phyloP scores from a whole-genome alignment of 2,329 filamentous ascomycete species.

The Bipolaris cookei region DNA sequence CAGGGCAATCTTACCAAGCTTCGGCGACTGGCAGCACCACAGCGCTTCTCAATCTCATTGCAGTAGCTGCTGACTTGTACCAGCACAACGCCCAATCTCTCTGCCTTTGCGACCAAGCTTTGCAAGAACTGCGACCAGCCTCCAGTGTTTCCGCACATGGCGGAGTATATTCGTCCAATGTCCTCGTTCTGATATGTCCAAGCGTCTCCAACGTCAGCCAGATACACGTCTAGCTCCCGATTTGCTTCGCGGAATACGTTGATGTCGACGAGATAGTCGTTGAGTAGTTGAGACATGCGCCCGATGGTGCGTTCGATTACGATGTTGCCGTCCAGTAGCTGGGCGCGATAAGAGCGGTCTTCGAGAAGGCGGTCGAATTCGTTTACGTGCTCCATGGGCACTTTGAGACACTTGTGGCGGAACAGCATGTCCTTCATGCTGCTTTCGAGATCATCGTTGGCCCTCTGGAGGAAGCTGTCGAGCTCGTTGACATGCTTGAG shows the following conservation, averaged over 20 bases:
- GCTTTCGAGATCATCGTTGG: conserved; percentile 81
- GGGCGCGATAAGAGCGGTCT: conserved; percentile 78
- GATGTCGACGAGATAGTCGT: conserved; percentile 79
- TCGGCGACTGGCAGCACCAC: conserved; percentile 80
- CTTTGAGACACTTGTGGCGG: conserved; percentile 77
- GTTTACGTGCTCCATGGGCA: conserved; percentile 81
- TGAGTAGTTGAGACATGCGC: conserved; percentile 77
- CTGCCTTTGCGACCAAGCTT: conserved; percentile 74
- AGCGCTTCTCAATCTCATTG: conserved; percentile 83
- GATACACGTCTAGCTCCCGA: conserved; percentile 76
- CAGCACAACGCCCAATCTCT: conserved; percentile 71
- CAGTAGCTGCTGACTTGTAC: conserved; percentile 77
- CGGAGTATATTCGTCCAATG: conserved; percentile 76
- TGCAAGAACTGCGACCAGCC: conserved; percentile 85
- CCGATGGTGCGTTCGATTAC: conserved; percentile 88
- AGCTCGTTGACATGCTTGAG: conserved; percentile 93
- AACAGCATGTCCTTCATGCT: conserved; percentile 74
- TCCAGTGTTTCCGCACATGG: conserved; percentile 91
- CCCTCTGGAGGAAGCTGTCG: conserved; percentile 86
- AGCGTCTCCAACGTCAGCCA: conserved; percentile 69
- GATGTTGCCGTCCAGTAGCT: conserved; percentile 86
- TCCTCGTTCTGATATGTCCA: conserved; percentile 65
- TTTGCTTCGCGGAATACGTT: conserved; percentile 78
- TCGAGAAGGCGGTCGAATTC: conserved; percentile 89
- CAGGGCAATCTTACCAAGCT: conserved; percentile 65